These are phyloP conservation scores for Botryotinia globosa DNA, from an alignment of 2,329 filamentous ascomycete genomes.

Conservation along the genomic window DNA sequence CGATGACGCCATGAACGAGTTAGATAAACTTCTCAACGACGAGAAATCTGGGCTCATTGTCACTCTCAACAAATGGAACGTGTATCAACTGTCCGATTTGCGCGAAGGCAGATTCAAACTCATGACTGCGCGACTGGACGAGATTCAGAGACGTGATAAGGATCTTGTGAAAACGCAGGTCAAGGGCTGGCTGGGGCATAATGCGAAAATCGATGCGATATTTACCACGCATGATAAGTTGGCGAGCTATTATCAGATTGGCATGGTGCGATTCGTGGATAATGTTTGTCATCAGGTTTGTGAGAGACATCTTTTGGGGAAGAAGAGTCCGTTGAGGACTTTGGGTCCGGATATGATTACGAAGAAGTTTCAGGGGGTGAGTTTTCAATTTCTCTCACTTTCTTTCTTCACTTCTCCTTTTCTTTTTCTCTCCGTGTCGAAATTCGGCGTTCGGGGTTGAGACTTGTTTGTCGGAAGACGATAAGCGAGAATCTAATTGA, in stretches of 20 bases:
- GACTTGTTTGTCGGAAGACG: neutral
- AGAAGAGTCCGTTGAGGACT: conserved; percentile 22
- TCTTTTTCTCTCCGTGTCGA: neutral
- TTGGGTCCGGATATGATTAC: conserved; percentile 22
- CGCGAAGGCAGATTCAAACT: neutral
- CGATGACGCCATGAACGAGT: neutral
- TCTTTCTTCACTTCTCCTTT: fast-evolving
- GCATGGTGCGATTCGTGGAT: conserved; percentile 27
- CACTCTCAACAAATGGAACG: neutral
- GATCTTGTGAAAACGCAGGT: neutral
- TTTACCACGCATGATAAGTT: conserved; percentile 23
- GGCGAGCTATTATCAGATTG: conserved; percentile 24
- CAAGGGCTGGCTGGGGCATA: neutral
- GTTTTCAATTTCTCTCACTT: neutral
- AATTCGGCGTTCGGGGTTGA: neutral
- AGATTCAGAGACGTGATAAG: neutral
- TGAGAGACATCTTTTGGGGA: conserved; percentile 28
- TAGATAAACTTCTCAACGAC: neutral
- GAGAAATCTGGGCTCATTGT: neutral
- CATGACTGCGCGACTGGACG: neutral
- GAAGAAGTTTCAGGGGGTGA: neutral
- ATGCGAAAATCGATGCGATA: conserved; percentile 14
- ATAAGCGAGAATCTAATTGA: neutral
- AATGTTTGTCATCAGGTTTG: conserved; percentile 29
- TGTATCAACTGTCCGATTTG: neutral